phyloP scores from a whole-genome alignment of 2,329 filamentous ascomycete species.

The Monilinia fructigena region DNA sequence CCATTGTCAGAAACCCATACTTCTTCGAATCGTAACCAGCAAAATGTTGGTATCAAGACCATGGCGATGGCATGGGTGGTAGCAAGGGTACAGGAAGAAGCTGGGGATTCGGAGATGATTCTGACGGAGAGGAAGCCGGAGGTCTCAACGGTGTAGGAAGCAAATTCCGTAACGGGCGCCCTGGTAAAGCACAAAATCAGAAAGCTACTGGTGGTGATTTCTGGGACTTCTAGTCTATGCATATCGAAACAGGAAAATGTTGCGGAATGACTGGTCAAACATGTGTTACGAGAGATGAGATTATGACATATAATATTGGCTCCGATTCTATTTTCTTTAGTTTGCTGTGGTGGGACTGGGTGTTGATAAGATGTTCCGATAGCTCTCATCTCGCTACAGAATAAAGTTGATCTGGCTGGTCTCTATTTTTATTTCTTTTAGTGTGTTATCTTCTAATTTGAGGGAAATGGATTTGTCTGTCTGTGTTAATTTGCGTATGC shows the following conservation, averaged over 20 bases:
- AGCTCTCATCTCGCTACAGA: not conserved
- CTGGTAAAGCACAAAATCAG: conserved; percentile 35
- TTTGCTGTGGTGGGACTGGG: not conserved
- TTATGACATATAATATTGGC: conserved; percentile 10
- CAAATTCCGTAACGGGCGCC: conserved; percentile 33
- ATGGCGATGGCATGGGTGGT: conserved; percentile 58
- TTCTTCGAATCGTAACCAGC: conserved; percentile 30
- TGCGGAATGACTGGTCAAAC: not conserved
- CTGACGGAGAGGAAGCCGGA: conserved; percentile 45
- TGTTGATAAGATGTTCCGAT: not conserved
- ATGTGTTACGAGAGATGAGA: conserved; percentile 20
- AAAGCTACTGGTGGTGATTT: conserved; percentile 41
- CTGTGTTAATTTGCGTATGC: not conserved
- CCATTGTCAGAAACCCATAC: conserved; percentile 25
- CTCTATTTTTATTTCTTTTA: not conserved
- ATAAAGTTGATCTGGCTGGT: not conserved
- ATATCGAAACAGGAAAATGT: not conserved
- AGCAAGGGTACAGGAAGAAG: conserved; percentile 42
- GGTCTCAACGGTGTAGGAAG: conserved; percentile 28
- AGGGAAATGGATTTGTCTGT: not conserved
- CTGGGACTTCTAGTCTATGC: conserved; percentile 41
- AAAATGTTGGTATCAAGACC: conserved; percentile 33
- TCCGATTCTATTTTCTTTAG: not conserved
- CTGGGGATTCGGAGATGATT: conserved; percentile 58
- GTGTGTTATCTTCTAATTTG: conserved; percentile 7